Evolutionary conservation across 2,329 filamentous ascomycete genomes (phyloP).

Genomic region (Nothopassalora personata): DNA sequence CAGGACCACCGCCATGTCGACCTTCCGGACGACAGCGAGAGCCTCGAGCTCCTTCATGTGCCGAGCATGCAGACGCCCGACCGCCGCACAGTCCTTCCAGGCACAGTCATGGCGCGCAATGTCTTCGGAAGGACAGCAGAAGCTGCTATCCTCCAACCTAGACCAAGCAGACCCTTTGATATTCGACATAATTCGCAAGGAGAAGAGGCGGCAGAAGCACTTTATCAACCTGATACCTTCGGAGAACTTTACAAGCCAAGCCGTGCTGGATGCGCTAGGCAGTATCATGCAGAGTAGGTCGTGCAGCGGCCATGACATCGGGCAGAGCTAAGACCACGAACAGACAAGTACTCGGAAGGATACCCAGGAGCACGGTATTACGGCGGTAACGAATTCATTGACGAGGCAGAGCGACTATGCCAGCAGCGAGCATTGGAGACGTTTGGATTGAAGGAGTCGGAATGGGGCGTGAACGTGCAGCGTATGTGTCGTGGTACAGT

Average conservation of each 20-base stretch:
- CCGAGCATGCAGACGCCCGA: slow-evolving; percentile 28
- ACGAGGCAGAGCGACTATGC: slow-evolving; percentile 90
- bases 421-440: slow-evolving; percentile 88
- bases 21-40: slow-evolving; percentile 37
- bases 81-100: slow-evolving; percentile 26
- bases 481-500: slow-evolving; percentile 49
- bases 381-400: slow-evolving; percentile 97
- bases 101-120: slow-evolving; percentile 36
- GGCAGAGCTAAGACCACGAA: not conserved
- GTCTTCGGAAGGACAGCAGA: slow-evolving; percentile 45
- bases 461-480: slow-evolving; percentile 99
- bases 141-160: slow-evolving; percentile 72
- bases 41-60: slow-evolving; percentile 36
- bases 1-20: slow-evolving; percentile 34
- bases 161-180: slow-evolving; percentile 81
- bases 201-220: slow-evolving; percentile 93
- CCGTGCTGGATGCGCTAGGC: slow-evolving; percentile 82
- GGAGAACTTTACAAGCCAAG: slow-evolving; percentile 92
- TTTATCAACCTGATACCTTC: slow-evolving; percentile 97
- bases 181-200: slow-evolving; percentile 88
- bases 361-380: slow-evolving; percentile 99
- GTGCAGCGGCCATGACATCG: not conserved
- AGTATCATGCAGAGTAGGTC: slow-evolving; percentile 88
- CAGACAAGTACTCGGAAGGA: slow-evolving; percentile 93
- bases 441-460: slow-evolving; percentile 76